phyloP scores from a whole-genome alignment of 129 eudicot genomes.

The carrot (Daucus carota) region DNA sequence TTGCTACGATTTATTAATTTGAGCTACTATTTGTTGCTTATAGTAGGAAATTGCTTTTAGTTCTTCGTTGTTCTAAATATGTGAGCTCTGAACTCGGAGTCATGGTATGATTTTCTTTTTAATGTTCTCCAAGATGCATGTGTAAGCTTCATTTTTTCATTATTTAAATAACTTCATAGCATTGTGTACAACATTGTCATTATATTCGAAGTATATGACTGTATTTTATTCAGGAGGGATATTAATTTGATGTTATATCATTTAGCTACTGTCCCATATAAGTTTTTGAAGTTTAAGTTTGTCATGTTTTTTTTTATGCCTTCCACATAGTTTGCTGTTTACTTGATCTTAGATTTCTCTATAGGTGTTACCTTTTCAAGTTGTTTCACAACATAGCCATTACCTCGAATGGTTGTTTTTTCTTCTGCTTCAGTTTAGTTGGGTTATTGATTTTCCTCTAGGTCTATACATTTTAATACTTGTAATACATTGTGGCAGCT shows the following conservation, averaged over 20 bases:
- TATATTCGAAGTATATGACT: neutral
- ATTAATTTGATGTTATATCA: neutral
- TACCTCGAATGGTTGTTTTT: neutral
- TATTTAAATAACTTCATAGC: neutral
- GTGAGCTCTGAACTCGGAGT: neutral
- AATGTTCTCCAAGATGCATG: neutral
- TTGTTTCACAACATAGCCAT: neutral
- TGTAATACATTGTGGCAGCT: slow-evolving; percentile 36
- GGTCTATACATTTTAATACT: slow-evolving; percentile 1
- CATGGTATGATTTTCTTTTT: neutral
- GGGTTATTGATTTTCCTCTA: neutral
- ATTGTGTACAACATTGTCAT: neutral
- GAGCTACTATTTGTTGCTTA: slow-evolving; percentile 2
- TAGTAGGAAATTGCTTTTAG: neutral
- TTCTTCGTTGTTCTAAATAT: neutral
- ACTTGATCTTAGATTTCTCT: neutral
- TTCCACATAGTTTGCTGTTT: neutral
- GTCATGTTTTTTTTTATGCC: neutral
- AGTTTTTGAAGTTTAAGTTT: neutral
- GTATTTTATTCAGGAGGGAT: neutral
- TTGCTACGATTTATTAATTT: neutral
- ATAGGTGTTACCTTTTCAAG: neutral
- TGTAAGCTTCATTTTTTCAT: neutral
- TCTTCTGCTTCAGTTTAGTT: neutral
- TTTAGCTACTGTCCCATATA: neutral